Conservation (phyloP, 306 rosid genomes). For the Cucurbita ficifolia region DNA sequence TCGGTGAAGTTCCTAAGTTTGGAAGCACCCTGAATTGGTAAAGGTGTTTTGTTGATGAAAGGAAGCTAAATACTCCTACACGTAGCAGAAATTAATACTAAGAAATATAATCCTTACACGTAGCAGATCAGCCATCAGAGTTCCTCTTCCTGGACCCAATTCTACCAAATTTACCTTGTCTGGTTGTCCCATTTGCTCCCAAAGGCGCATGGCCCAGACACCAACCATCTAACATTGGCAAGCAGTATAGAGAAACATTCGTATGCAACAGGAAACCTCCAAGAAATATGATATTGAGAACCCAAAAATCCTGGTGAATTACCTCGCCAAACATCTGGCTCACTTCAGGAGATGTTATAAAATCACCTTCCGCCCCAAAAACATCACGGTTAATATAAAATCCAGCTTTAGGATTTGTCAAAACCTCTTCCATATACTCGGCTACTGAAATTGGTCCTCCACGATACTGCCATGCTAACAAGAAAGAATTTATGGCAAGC, state of each 20-base stretch:
- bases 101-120: conserved; percentile 26
- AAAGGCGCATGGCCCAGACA: conserved; percentile 89
- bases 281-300: neutral
- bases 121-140: conserved; percentile 88
- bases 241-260: conserved; percentile 6
- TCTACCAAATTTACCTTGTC: conserved; percentile 50
- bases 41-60: conserved; percentile 1
- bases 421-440: conserved; percentile 91
- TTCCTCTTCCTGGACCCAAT: conserved; percentile 95
- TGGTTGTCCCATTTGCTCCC: conserved; percentile 99
- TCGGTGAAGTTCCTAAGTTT: conserved; percentile 52
- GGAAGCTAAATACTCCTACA: neutral
- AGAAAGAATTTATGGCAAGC: neutral
- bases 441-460: conserved; percentile 96
- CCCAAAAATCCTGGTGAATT: neutral
- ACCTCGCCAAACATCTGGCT: conserved; percentile 98
- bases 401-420: conserved; percentile 89
- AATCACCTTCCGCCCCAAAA: conserved; percentile 87
- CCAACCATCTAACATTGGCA: conserved; percentile 59
- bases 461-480: conserved; percentile 52
- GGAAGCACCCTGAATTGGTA: conserved; percentile 51
- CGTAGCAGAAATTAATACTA: neutral
- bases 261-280: neutral
- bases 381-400: conserved; percentile 89
- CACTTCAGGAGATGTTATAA: conserved; percentile 93